phyloP scores from a whole-genome alignment of 2,329 filamentous ascomycete genomes.

The Aspergillus ibericus region DNA sequence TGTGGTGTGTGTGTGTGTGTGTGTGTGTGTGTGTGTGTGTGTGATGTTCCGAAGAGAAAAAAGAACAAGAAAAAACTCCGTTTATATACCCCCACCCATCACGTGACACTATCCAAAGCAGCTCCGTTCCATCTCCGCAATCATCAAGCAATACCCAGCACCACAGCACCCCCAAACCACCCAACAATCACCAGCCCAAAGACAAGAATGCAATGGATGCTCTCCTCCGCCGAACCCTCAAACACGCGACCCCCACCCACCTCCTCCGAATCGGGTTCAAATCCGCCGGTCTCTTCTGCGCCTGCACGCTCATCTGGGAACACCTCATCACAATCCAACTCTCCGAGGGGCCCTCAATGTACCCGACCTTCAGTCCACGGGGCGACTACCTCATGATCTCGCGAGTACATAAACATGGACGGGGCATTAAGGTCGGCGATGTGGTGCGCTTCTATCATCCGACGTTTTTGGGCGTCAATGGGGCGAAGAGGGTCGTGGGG shows the following conservation, averaged over 20 bases:
- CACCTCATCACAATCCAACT: slow-evolving; percentile 63
- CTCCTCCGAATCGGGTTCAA: slow-evolving; percentile 32
- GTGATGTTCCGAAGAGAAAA: slow-evolving; percentile 3
- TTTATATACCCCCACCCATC: not conserved
- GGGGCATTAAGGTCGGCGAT: slow-evolving; percentile 73
- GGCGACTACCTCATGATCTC: slow-evolving; percentile 71
- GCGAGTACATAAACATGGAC: slow-evolving; percentile 67
- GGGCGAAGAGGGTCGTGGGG: slow-evolving; percentile 77
- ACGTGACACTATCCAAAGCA: not conserved
- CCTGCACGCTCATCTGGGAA: slow-evolving; percentile 44
- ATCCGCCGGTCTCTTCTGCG: slow-evolving; percentile 37
- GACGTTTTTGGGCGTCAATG: slow-evolving; percentile 58
- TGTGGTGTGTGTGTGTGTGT: not conserved
- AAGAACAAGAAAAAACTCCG: slow-evolving; percentile 3
- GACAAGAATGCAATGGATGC: slow-evolving; percentile 27
- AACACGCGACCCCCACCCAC: slow-evolving; percentile 21
- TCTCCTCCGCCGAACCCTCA: slow-evolving; percentile 30
- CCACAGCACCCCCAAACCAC: not conserved
- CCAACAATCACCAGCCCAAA: slow-evolving; percentile 9
- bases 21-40: not conserved
- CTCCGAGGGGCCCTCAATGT: slow-evolving; percentile 78
- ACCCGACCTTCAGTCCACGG: slow-evolving; percentile 71
- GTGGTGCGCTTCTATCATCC: slow-evolving; percentile 78
- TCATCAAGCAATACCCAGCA: not conserved
- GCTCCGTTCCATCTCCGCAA: no score